Conservation (phyloP, 2,329 filamentous ascomycete species). For the Penicillium sp. region DNA sequence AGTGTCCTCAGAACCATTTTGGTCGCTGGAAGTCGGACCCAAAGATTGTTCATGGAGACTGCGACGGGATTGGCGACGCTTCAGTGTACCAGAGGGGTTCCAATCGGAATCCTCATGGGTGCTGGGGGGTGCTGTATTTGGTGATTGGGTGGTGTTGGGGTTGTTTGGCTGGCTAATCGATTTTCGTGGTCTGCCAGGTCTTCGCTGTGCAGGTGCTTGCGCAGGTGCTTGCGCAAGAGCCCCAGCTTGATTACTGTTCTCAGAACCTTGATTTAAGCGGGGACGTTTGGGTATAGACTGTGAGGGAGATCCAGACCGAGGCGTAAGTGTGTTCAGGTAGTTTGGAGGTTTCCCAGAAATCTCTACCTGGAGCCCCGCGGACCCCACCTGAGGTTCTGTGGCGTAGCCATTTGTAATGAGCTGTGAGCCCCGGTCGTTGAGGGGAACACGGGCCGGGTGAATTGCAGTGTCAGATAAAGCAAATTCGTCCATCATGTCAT, state of each 20-base stretch:
- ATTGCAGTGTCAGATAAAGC: constrained; percentile 23
- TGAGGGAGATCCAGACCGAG: neutral
- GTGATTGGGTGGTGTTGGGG: constrained; percentile 10
- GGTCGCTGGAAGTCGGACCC: neutral
- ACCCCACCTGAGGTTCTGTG: neutral
- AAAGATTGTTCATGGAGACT: constrained; percentile 15
- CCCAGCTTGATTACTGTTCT: neutral
- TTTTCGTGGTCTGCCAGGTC: constrained; percentile 32
- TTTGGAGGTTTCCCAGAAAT: neutral
- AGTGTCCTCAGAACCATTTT: neutral
- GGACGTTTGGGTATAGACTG: constrained; percentile 33
- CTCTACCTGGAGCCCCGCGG: constrained; percentile 17
- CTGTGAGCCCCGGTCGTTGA: constrained; percentile 17
- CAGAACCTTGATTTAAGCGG: constrained; percentile 25
- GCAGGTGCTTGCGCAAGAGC: constrained; percentile 4
- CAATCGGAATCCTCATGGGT: constrained; percentile 6
- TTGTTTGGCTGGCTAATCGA: constrained; percentile 25
- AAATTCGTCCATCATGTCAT: constrained; percentile 32
- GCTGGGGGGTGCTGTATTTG: constrained; percentile 13
- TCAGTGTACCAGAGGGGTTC: neutral
- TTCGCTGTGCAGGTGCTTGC: constrained; percentile 14
- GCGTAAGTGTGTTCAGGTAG: neutral
- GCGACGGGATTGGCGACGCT: constrained; percentile 17
- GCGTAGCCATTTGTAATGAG: neutral
- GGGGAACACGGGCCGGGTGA: constrained; percentile 26